Percentiles rank a stretch among this genome's conserved stretches.
Conservation (phyloP, 352 stramenopile genomes). For the Phytophthora pinifolia region DNA sequence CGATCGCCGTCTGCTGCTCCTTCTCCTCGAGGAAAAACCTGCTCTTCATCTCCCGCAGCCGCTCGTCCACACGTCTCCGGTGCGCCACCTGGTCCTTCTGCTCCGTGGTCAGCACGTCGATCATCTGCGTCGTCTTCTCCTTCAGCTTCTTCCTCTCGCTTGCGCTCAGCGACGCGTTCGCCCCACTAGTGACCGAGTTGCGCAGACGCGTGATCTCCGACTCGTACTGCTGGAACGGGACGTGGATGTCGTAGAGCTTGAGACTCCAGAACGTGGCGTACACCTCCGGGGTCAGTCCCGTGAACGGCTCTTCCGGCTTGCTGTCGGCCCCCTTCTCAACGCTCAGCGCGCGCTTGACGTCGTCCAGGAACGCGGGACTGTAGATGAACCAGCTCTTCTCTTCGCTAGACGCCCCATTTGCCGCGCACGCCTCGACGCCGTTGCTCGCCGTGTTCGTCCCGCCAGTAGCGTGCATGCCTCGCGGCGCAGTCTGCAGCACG, state of each 20-base stretch:
- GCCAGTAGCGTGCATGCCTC: constrained; percentile 55
- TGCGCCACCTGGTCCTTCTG: constrained; percentile 87
- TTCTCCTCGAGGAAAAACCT: constrained; percentile 61
- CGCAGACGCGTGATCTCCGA: constrained; percentile 75
- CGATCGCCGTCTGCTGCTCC: constrained; percentile 48
- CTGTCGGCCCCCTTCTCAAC: constrained; percentile 13
- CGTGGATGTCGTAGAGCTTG: constrained; percentile 86
- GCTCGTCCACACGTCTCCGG: constrained; percentile 82
- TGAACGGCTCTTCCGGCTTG: constrained; percentile 49
- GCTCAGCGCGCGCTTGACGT: constrained; percentile 50
- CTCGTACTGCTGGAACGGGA: constrained; percentile 86
- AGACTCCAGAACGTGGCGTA: constrained; percentile 88
- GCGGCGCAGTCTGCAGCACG: constrained; percentile 60
- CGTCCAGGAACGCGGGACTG: constrained; percentile 51
- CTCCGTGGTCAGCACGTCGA: constrained; percentile 83
- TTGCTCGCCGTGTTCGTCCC: constrained; percentile 31
- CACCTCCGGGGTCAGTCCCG: constrained; percentile 70
- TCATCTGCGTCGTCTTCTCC: constrained; percentile 74
- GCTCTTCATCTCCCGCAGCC: constrained; percentile 70
- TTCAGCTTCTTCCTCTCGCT: constrained; percentile 84
- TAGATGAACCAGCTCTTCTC: constrained; percentile 71
- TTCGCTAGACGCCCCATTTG: constrained; percentile 10
- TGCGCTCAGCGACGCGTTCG: constrained; percentile 34
- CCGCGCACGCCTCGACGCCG: constrained; percentile 11
- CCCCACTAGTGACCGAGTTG: constrained; percentile 49